A percentile compares a stretch with the other conserved stretches of the same genome.
These are phyloP conservation scores for Geranium incanum DNA, from an alignment of 441 rosid species.

Conservation along the genomic window DNA sequence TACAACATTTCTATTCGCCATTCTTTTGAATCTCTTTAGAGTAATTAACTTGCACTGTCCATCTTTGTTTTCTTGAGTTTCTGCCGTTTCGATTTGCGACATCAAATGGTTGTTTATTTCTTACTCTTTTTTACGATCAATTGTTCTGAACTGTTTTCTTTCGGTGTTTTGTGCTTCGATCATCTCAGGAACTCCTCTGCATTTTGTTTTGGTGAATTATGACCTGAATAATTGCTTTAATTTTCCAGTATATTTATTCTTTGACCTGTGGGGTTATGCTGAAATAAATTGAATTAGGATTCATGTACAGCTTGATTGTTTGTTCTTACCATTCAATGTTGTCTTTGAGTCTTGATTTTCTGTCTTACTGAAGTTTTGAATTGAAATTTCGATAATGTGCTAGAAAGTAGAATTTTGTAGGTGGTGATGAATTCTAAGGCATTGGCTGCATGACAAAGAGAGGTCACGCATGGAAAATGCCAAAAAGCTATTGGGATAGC, in stretches of 20 bases:
- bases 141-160: too few relatives aligned
- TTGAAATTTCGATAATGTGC: conserved; percentile 6
- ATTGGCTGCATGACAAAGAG: conserved; percentile 69
- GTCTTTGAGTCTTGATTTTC: neutral
- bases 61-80: too few relatives aligned
- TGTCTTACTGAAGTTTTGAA: conserved; percentile 12
- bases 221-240: neutral
- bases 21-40: too few relatives aligned
- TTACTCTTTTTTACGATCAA: too few relatives aligned
- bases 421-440: conserved; percentile 58
- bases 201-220: neutral
- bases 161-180: neutral
- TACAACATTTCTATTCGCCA: too few relatives aligned
- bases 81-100: too few relatives aligned
- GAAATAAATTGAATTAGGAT: neutral
- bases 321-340: neutral
- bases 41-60: too few relatives aligned
- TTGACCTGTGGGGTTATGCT: neutral
- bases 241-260: neutral
- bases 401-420: neutral
- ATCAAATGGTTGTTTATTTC: too few relatives aligned
- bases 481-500: conserved; percentile 32
- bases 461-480: conserved; percentile 59
- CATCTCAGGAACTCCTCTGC: neutral
- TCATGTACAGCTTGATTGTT: neutral